A percentile compares a stretch with the other conserved stretches of the same genome.
These are phyloP conservation scores for Exophiala viscosa DNA, from an alignment of 2,329 filamentous ascomycete species.

Conservation along the genomic window DNA sequence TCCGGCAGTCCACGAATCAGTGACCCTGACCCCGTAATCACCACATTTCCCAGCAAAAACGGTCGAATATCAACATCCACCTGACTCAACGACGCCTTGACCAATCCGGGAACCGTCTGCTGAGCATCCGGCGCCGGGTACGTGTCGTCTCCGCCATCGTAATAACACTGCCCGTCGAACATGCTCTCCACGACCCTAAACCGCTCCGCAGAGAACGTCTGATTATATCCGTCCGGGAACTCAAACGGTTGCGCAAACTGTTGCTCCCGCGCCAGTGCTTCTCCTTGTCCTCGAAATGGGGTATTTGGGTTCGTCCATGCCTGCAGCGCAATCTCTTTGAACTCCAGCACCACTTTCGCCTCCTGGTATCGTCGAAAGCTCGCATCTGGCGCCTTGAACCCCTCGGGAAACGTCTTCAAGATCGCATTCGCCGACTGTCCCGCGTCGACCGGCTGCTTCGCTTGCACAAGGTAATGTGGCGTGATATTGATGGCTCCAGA, in stretches of 20 bases:
- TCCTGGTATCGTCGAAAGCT: constrained; percentile 83
- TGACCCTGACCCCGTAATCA: constrained; percentile 84
- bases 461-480: constrained; percentile 82
- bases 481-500: constrained; percentile 69
- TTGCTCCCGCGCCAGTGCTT: constrained; percentile 66
- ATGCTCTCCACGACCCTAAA: constrained; percentile 83
- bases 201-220: constrained; percentile 85
- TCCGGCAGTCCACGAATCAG: constrained; percentile 90
- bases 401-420: constrained; percentile 65
- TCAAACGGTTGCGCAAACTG: constrained; percentile 77
- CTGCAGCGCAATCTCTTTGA: constrained; percentile 96
- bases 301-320: constrained; percentile 63
- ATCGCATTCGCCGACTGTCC: constrained; percentile 71
- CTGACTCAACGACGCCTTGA: constrained; percentile 70
- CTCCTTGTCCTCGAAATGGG: constrained; percentile 26
- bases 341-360: constrained; percentile 88
- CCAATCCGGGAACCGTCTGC: constrained; percentile 79
- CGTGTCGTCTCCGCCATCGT: constrained; percentile 44
- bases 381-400: constrained; percentile 55
- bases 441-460: constrained; percentile 85
- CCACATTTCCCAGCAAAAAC: constrained; percentile 79
- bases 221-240: constrained; percentile 95
- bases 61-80: constrained; percentile 88
- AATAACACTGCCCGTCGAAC: constrained; percentile 79
- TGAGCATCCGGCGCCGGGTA: constrained; percentile 58